A percentile compares a stretch with the other conserved stretches of the same genome.
phyloP scores from a whole-genome alignment of 768 basidiomycete genomes.

The Coprinellus aureogranulatus region DNA sequence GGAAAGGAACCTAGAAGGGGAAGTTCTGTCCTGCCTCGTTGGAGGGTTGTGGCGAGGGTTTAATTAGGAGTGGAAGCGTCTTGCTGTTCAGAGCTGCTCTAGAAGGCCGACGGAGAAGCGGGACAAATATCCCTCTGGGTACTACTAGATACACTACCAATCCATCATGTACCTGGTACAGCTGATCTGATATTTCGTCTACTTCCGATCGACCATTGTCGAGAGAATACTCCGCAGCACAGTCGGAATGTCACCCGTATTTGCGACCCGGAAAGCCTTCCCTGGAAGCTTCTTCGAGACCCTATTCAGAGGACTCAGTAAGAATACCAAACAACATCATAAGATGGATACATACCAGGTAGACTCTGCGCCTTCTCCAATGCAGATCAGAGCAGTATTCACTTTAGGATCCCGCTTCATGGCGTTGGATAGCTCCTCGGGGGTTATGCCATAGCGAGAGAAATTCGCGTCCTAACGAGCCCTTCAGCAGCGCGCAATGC shows the following conservation, averaged over 20 bases:
- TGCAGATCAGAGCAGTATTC: slow-evolving; percentile 64
- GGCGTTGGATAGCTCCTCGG: slow-evolving; percentile 53
- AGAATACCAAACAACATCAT: not conserved
- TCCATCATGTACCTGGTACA: no score
- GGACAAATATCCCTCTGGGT: no score
- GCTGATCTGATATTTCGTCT: no score
- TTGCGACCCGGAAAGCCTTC: slow-evolving; percentile 54
- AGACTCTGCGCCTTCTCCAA: slow-evolving; percentile 67
- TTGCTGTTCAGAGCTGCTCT: no score
- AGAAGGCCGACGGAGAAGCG: no score
- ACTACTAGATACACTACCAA: no score
- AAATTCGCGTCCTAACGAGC: slow-evolving; percentile 58
- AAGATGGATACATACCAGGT: slow-evolving; percentile 44
- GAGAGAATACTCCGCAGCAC: slow-evolving; percentile 62
- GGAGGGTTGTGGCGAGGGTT: no score
- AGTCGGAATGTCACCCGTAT: slow-evolving; percentile 63
- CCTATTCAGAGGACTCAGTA: no score
- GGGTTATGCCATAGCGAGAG: slow-evolving; percentile 57
- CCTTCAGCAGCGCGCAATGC: no score
- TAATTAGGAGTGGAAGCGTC: no score
- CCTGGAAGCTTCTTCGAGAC: slow-evolving; percentile 61
- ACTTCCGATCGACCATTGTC: slow-evolving; percentile 48
- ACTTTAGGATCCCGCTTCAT: slow-evolving; percentile 67
- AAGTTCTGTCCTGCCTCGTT: no score
- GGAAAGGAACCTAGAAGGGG: no score